Conservation (phyloP, 306 rosid genomes). For the Arachis stenosperma region DNA sequence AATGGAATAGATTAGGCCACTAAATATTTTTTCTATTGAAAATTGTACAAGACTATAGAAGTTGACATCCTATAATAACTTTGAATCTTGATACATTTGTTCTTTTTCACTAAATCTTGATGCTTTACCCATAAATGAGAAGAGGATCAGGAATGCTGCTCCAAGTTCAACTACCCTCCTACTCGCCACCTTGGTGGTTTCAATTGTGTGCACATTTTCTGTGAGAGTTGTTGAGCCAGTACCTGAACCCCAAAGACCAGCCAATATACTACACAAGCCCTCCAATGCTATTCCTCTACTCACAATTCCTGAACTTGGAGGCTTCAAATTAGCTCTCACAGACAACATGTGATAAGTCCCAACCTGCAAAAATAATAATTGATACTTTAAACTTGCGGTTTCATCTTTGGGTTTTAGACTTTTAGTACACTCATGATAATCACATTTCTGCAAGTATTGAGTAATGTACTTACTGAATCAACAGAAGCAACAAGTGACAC, state of each 20-base stretch:
- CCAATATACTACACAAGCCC: conserved; percentile 81
- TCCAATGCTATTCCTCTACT: conserved; percentile 88
- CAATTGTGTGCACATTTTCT: conserved; percentile 72
- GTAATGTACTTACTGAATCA: conserved; percentile 63
- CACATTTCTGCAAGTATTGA: conserved; percentile 31
- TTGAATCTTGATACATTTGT: neutral
- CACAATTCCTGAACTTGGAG: conserved; percentile 79
- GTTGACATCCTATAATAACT: too few relatives aligned
- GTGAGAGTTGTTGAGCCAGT: conserved; percentile 81
- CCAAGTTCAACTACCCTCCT: conserved; percentile 69
- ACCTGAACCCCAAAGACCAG: conserved; percentile 85
- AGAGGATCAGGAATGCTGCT: conserved; percentile 65
- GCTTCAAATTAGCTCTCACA: conserved; percentile 58
- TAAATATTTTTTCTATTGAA: too few relatives aligned
- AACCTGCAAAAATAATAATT: conserved; percentile 46
- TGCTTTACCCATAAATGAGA: conserved; percentile 69
- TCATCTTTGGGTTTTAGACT: neutral
- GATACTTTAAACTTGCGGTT: conserved; percentile 11
- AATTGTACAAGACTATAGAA: too few relatives aligned
- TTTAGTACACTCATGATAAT: conserved; percentile 4
- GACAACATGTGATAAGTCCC: conserved; percentile 79
- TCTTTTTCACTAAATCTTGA: neutral
- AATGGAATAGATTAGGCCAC: neutral
- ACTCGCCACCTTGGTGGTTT: conserved; percentile 70
- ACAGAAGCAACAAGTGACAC: conserved; percentile 72